Evolutionary conservation across 176 grass and related monocot genomes (phyloP), one percentile per base, ranked within the genome.

Genomic region (Areca catechu): DNA sequence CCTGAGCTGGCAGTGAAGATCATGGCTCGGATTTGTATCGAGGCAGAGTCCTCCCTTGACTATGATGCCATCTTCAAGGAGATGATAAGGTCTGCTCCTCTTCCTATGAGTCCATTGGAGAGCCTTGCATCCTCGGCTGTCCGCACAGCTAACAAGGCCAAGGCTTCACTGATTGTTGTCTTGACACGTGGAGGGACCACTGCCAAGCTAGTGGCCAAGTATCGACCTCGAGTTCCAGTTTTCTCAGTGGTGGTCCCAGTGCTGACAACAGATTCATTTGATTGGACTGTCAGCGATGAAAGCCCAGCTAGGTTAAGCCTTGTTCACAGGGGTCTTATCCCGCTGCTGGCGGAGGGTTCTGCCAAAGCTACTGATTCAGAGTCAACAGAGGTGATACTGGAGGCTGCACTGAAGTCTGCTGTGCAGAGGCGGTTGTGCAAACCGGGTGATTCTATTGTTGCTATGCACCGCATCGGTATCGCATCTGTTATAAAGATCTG

Each of bases 401-500:
- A 73, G 52, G 90, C 85, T 1, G 90, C 90, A 0, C 51, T 95
- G 25, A 89, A 83, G 65, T 59, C 57, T 0, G 90, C 85, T 0
- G 76, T 89, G 9, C 48, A 67, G 76, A 95, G 74, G 75, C 43
- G 75, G 51, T 29, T 95, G 17, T 95, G 90, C 76, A 86, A 86
- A 57, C 72, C 90, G 0, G 90, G 90, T 0, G 90, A 95, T 5
- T 58, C 90, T 0, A 51, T 95, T 2, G 90, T 95, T 18, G 90
- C 71, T 49, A 76, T 95, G 0, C 90, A 95, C 54, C 82, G 90
- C 18, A 95, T 95, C 0, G 90, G 90, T 3, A 61, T 83, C 4
- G 90, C 90, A 1, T 95, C 90, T 3, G 90, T 95, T 65, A 89
- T 95, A 64, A 95, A 95, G 85, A 95, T 95, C 57, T 95, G 90